Conservation (phyloP, 257 asterid species). For the Solanum pinnatisectum region DNA sequence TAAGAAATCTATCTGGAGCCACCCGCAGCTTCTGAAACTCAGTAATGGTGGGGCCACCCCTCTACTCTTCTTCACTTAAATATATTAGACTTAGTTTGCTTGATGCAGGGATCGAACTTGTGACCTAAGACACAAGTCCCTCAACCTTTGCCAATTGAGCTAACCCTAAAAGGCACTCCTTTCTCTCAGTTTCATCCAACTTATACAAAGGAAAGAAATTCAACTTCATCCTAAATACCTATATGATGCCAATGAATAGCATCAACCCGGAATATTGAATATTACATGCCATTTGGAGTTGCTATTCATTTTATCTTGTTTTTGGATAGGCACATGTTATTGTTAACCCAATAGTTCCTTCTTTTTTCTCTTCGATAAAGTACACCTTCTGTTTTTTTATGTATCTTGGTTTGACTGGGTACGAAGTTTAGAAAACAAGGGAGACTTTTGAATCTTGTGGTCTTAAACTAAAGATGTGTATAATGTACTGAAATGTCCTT, state of each 20-base stretch:
- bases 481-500: neutral
- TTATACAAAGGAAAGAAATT: neutral
- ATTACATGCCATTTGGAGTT: neutral
- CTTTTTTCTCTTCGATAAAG: neutral
- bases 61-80: neutral
- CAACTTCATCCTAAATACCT: neutral
- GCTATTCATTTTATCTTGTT: neutral
- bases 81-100: neutral
- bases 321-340: neutral
- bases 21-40: neutral
- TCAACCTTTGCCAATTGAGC: neutral
- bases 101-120: neutral
- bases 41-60: neutral
- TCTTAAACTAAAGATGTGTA: neutral
- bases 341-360: neutral
- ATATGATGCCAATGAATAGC: neutral
- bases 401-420: neutral
- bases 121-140: neutral
- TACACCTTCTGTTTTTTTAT: neutral
- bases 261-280: neutral
- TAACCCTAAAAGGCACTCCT: neutral
- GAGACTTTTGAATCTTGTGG: neutral
- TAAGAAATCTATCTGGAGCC: neutral
- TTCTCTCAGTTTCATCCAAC: neutral
- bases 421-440: neutral